These are phyloP conservation scores for Tolypocladium ophioglossoides DNA, from an alignment of 2,329 filamentous ascomycete species.

Conservation along the genomic window DNA sequence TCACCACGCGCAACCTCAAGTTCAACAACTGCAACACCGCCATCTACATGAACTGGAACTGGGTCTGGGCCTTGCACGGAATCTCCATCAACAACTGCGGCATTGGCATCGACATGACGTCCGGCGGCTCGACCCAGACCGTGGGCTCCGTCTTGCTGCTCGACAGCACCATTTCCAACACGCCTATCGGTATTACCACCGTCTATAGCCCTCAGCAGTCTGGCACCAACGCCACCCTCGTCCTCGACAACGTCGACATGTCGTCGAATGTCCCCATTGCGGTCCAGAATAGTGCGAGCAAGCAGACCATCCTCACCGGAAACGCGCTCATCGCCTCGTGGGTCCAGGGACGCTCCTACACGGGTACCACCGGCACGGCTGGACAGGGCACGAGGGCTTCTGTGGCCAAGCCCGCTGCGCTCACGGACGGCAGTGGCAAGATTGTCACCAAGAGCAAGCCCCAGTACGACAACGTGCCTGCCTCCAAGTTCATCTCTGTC, in stretches of 20 bases:
- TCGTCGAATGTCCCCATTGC: slow-evolving; percentile 53
- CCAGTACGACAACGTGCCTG: slow-evolving; percentile 63
- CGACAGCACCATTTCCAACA: slow-evolving; percentile 71
- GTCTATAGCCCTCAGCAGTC: neutral
- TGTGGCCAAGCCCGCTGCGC: slow-evolving; percentile 51
- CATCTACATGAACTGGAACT: slow-evolving; percentile 87
- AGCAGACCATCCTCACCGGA: slow-evolving; percentile 38
- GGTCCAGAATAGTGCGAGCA: slow-evolving; percentile 38
- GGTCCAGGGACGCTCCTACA: slow-evolving; percentile 71
- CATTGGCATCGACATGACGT: slow-evolving; percentile 72
- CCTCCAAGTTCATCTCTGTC: slow-evolving; percentile 69
- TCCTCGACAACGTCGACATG: slow-evolving; percentile 81
- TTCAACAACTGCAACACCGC: slow-evolving; percentile 78
- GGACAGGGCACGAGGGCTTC: slow-evolving; percentile 48
- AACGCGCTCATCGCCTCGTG: slow-evolving; percentile 61
- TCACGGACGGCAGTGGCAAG: slow-evolving; percentile 54
- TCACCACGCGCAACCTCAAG: slow-evolving; percentile 70
- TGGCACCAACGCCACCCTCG: slow-evolving; percentile 25
- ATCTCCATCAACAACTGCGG: slow-evolving; percentile 62
- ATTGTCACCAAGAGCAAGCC: slow-evolving; percentile 82
- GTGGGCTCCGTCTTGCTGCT: slow-evolving; percentile 79
- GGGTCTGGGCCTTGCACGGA: slow-evolving; percentile 74
- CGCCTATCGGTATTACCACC: slow-evolving; percentile 47
- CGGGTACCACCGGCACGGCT: slow-evolving; percentile 32
- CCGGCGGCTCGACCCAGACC: slow-evolving; percentile 45